A percentile compares a stretch with the other conserved stretches of the same genome.
These are phyloP conservation scores for Capsicum baccatum DNA, from an alignment of 257 asterid genomes.

Conservation along the genomic window DNA sequence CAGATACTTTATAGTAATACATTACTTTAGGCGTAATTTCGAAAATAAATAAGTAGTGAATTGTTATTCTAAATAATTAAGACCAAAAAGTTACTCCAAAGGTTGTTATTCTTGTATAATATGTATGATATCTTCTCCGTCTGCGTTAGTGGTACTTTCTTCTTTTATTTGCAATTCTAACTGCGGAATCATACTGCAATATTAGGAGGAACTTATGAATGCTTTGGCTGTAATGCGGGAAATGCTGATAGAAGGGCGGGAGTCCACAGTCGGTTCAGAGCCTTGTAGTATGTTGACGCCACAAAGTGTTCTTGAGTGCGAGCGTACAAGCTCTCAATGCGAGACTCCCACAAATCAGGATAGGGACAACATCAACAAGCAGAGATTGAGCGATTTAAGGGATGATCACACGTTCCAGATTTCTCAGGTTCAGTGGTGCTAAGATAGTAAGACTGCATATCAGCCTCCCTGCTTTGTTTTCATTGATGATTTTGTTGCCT, in stretches of 20 bases:
- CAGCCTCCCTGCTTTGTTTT: slow-evolving; percentile 11
- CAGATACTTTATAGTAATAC: neutral
- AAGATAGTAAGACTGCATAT: neutral
- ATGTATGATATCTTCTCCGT: neutral
- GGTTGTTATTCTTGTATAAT: neutral
- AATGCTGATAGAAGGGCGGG: slow-evolving; percentile 33
- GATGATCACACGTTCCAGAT: slow-evolving; percentile 34
- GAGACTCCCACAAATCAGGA: slow-evolving; percentile 31
- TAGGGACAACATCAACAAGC: slow-evolving; percentile 41
- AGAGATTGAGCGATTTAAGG: slow-evolving; percentile 40
- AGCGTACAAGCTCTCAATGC: slow-evolving; percentile 40
- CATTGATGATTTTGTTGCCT: neutral
- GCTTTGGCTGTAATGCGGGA: slow-evolving; percentile 48
- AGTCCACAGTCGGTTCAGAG: slow-evolving; percentile 26
- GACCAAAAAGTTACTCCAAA: neutral
- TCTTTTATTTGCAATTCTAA: neutral
- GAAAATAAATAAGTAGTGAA: neutral
- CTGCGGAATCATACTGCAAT: neutral
- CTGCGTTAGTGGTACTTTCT: neutral
- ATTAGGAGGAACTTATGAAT: slow-evolving; percentile 49
- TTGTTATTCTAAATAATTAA: neutral
- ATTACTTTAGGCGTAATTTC: neutral
- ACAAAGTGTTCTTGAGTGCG: slow-evolving; percentile 38
- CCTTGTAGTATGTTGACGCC: slow-evolving; percentile 45
- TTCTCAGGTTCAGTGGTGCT: slow-evolving; percentile 44